Evolutionary conservation across 331 rosid genomes (phyloP).

Genomic region (Arachis monticola): DNA sequence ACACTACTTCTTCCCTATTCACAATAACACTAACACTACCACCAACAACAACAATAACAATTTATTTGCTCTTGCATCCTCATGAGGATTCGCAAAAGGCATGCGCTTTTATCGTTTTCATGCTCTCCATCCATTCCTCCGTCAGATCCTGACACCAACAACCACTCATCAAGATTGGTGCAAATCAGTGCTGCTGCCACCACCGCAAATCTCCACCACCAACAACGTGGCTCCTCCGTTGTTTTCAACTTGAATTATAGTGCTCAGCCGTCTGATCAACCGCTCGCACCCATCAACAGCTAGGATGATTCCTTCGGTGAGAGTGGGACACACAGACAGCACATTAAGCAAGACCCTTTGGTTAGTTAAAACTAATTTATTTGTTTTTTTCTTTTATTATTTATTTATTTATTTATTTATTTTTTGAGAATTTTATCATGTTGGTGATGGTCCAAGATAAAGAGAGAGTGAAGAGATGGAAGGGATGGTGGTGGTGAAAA

Average conservation of each 20-base stretch:
- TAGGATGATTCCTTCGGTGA: slow-evolving; percentile 44
- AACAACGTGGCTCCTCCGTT: background rate
- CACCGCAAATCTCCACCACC: slow-evolving; percentile 13
- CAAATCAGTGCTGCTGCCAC: slow-evolving; percentile 48
- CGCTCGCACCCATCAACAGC: slow-evolving; percentile 47
- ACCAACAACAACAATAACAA: too few species aligned
- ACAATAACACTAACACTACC: too few species aligned
- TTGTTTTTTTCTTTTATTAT: slow-evolving; percentile 8
- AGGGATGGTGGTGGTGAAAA: too few species aligned
- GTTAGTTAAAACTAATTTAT: slow-evolving; percentile 50
- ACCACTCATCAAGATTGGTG: slow-evolving; percentile 69
- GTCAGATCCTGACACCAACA: slow-evolving; percentile 65
- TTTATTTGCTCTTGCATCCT: slow-evolving; percentile 39
- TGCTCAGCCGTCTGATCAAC: slow-evolving; percentile 59
- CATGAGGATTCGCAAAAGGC: slow-evolving; percentile 93
- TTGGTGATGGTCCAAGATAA: background rate
- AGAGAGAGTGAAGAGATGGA: too few species aligned
- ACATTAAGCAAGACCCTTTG: slow-evolving; percentile 46
- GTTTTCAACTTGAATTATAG: slow-evolving; percentile 10
- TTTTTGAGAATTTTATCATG: slow-evolving; percentile 29
- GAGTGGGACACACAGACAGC: slow-evolving; percentile 47
- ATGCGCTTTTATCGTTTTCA: slow-evolving; percentile 61
- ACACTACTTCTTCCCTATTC: too few species aligned
- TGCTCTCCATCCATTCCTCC: slow-evolving; percentile 52
- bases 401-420: slow-evolving; percentile 28